A percentile compares a stretch with the other conserved stretches of the same genome.
phyloP scores from a whole-genome alignment of 148 eudicot genomes.

The Selenicereus undatus region DNA sequence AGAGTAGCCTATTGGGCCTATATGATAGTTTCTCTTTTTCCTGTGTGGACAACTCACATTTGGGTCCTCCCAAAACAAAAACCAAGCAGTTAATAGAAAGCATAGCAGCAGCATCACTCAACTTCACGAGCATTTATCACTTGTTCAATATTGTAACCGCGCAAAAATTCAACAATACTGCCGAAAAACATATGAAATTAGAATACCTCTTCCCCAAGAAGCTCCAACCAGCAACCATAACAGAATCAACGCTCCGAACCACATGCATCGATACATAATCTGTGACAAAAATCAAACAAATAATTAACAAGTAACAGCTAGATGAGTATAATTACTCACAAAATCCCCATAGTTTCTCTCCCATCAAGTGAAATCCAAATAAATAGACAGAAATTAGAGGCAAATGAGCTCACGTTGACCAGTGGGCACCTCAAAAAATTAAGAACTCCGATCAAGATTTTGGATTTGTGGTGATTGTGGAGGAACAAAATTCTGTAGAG shows the following conservation, averaged over 20 bases:
- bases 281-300: neutral
- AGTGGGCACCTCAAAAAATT: neutral
- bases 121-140: neutral
- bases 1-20: neutral
- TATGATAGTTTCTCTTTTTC: neutral
- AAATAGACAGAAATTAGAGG: neutral
- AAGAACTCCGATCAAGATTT: neutral
- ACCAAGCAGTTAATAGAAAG: neutral
- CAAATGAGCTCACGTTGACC: neutral
- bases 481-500: neutral
- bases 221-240: conserved; percentile 32
- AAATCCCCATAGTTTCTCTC: neutral
- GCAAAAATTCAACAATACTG: neutral
- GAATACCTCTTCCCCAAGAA: conserved; percentile 47
- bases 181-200: neutral
- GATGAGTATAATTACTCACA: neutral
- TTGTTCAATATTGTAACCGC: neutral
- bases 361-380: neutral
- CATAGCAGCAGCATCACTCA: neutral
- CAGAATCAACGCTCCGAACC: conserved; percentile 32
- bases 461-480: neutral
- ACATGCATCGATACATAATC: conserved; percentile 40
- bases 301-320: neutral
- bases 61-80: neutral
- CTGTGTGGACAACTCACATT: neutral